phyloP scores from a whole-genome alignment of 164 flowering plant species.

The Magnolia changhungtana region DNA sequence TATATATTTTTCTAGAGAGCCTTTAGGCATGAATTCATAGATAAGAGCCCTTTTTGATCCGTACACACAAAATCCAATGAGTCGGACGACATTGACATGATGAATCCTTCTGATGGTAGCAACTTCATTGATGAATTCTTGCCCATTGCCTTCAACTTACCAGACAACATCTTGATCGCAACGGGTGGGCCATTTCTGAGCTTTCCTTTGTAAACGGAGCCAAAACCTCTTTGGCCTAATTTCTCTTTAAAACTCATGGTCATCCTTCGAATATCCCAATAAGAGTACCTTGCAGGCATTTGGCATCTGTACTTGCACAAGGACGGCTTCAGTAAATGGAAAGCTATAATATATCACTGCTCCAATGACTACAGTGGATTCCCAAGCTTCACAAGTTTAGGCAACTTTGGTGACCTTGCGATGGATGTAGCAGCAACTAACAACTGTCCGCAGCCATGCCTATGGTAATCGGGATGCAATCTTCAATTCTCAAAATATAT shows the following conservation, averaged over 20 bases:
- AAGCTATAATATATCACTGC: too few species aligned
- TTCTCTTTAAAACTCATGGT: conserved; percentile 33
- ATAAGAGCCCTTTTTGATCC: conserved; percentile 10
- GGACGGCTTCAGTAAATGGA: too few species aligned
- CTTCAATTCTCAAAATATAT: too few species aligned
- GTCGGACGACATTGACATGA: conserved; percentile 11
- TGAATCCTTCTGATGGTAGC: conserved; percentile 8
- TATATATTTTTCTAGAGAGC: conserved; percentile 7
- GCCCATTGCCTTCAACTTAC: neutral
- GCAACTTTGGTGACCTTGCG: too few species aligned
- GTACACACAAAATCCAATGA: neutral
- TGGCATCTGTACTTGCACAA: neutral
- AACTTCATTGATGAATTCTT: conserved; percentile 12
- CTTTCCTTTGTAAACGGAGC: conserved; percentile 42
- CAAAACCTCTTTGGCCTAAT: conserved; percentile 47
- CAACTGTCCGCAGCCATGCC: too few species aligned
- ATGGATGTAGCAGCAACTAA: too few species aligned
- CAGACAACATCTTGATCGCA: conserved; percentile 32
- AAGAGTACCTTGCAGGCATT: conserved; percentile 28
- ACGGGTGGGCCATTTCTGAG: conserved; percentile 28
- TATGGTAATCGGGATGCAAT: too few species aligned
- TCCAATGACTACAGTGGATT: too few species aligned
- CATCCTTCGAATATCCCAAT: conserved; percentile 29
- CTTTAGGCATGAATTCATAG: conserved; percentile 16
- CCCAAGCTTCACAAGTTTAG: too few species aligned